Evolutionary conservation across 495 filamentous ascomycete genomes (phyloP).

Genomic region (Darksidea phi): DNA sequence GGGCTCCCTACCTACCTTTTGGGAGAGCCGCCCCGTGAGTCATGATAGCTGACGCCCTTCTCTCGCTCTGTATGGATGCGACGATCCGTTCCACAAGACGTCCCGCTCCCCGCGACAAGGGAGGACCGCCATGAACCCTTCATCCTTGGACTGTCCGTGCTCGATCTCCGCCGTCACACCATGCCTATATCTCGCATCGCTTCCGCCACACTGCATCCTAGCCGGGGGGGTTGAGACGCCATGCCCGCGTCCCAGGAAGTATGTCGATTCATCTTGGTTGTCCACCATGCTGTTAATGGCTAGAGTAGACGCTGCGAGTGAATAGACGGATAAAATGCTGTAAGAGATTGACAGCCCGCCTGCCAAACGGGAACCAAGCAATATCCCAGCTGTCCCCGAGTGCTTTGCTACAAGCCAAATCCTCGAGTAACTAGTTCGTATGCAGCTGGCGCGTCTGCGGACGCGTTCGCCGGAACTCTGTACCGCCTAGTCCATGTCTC

Average conservation of each 20-base stretch:
- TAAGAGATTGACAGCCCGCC: too few relatives aligned
- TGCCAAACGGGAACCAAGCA: too few relatives aligned
- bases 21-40: neutral
- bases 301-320: too few relatives aligned
- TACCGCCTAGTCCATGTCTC: conserved; percentile 30
- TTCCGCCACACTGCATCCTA: conserved; percentile 27
- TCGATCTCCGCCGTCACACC: conserved; percentile 30
- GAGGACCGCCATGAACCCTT: conserved; percentile 25
- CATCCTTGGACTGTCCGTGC: conserved; percentile 25
- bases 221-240: conserved; percentile 31
- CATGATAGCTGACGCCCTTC: neutral
- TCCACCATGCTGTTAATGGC: neutral
- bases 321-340: too few relatives aligned
- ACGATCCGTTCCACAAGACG: conserved; percentile 29
- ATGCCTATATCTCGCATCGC: conserved; percentile 36
- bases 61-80: neutral
- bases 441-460: conserved; percentile 15
- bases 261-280: conserved; percentile 8
- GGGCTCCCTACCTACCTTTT: conserved; percentile 7
- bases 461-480: conserved; percentile 22
- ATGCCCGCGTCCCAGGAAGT: conserved; percentile 22
- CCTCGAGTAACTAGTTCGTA: neutral
- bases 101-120: conserved; percentile 30
- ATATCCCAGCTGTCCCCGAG: too few relatives aligned
- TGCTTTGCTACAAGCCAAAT: too few relatives aligned